phyloP scores from a whole-genome alignment of 1,284 basidiomycete genomes.

The Coriolopsis trogii region DNA sequence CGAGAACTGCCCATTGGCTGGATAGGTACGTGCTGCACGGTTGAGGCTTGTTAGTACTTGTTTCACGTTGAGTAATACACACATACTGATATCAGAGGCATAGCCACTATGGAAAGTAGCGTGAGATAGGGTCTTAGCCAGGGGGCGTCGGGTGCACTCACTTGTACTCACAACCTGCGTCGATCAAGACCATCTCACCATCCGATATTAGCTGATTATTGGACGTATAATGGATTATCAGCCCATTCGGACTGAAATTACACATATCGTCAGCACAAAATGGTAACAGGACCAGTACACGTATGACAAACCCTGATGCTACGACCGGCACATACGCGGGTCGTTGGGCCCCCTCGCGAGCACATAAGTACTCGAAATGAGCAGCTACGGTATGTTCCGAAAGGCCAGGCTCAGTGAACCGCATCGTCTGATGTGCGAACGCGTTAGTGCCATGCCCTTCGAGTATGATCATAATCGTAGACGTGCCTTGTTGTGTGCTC shows the following conservation, averaged over 20 bases:
- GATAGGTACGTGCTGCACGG: constrained; percentile 82
- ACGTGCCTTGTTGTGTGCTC: constrained; percentile 74
- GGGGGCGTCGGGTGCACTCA: constrained; percentile 40
- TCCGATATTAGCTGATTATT: constrained; percentile 80
- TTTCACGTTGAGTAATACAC: neutral
- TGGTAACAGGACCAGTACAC: neutral
- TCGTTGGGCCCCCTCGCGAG: constrained; percentile 78
- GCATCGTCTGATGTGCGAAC: constrained; percentile 92
- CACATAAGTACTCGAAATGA: constrained; percentile 88
- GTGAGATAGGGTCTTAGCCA: no score
- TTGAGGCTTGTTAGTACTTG: neutral
- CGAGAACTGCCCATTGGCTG: constrained; percentile 81
- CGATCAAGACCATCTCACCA: constrained; percentile 84
- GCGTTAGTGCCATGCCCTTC: no score
- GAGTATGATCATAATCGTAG: no score
- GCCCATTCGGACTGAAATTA: constrained; percentile 69
- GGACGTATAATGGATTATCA: constrained; percentile 91
- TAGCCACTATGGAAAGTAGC: constrained; percentile 67
- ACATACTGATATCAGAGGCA: constrained; percentile 91
- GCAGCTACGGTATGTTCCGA: constrained; percentile 80
- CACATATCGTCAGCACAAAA: neutral
- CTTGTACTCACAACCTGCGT: constrained; percentile 91
- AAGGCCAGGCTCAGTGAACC: constrained; percentile 70
- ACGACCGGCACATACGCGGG: constrained; percentile 95
- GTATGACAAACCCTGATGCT: constrained; percentile 85